phyloP scores from a whole-genome alignment of 2,329 filamentous ascomycete genomes.

The Fusarium proliferatum region DNA sequence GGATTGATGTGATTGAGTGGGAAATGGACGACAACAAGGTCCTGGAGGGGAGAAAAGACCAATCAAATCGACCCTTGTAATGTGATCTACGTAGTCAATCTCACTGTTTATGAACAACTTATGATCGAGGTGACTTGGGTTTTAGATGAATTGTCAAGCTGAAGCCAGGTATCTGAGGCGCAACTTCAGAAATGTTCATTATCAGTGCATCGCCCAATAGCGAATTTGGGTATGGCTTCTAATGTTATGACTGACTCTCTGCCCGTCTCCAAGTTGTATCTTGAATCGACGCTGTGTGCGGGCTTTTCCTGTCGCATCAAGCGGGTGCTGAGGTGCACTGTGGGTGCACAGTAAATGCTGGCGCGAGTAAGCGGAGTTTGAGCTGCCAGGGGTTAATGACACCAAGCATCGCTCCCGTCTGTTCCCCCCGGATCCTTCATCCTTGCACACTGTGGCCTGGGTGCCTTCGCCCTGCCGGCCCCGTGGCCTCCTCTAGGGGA shows the following conservation, averaged over 20 bases:
- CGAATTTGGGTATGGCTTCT: neutral
- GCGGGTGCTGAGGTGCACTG: conserved; percentile 26
- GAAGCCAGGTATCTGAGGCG: neutral
- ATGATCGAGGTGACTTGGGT: neutral
- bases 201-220: neutral
- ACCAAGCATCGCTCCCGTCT: conserved; percentile 44
- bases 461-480: conserved; percentile 22
- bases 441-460: conserved; percentile 34
- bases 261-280: conserved; percentile 20
- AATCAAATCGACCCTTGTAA: conserved; percentile 24
- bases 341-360: conserved; percentile 37
- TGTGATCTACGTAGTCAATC: conserved; percentile 29
- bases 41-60: neutral
- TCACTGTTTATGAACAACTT: neutral
- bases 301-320: conserved; percentile 34
- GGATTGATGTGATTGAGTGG: conserved; percentile 16
- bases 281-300: conserved; percentile 25
- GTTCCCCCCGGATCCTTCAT: conserved; percentile 22
- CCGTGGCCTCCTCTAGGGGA: conserved; percentile 19
- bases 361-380: conserved; percentile 40
- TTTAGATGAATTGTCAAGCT: neutral
- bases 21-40: neutral
- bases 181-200: neutral
- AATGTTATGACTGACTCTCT: conserved; percentile 17
- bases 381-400: conserved; percentile 36